These are phyloP conservation scores for Chlamydomonas sp. DNA, from an alignment of 139 green algal genomes.

Conservation along the genomic window DNA sequence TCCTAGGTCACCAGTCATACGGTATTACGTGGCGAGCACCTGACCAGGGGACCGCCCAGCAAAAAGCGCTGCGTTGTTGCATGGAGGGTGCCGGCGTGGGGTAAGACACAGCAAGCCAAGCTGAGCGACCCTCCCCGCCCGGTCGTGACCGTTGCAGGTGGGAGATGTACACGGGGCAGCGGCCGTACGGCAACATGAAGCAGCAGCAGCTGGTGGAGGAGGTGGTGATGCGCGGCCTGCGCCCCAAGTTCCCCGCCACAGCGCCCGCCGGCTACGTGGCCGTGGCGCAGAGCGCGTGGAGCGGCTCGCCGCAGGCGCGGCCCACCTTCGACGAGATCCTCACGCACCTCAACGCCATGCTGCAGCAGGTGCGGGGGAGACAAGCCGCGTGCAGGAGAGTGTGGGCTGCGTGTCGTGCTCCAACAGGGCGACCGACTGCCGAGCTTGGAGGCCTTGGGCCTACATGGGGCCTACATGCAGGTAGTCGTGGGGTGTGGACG, in stretches of 20 bases:
- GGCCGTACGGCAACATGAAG: slow-evolving; percentile 65
- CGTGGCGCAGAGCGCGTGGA: slow-evolving; percentile 61
- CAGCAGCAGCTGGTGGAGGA: slow-evolving; percentile 66
- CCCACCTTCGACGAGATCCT: slow-evolving; percentile 64
- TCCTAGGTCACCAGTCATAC: too few species aligned
- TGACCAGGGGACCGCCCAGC: too few species aligned
- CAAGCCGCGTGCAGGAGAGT: neutral
- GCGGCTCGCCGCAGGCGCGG: slow-evolving; percentile 38
- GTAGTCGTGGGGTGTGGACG: too few species aligned
- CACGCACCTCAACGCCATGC: slow-evolving; percentile 47
- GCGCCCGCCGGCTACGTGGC: slow-evolving; percentile 53
- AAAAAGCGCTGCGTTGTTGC: too few species aligned
- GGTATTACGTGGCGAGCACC: too few species aligned
- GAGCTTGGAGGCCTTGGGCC: too few species aligned
- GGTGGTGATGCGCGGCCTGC: slow-evolving; percentile 69
- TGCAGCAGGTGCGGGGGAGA: slow-evolving; percentile 21
- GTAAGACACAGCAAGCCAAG: too few species aligned
- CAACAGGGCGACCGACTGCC: too few species aligned
- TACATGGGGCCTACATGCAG: too few species aligned
- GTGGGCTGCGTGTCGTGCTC: neutral
- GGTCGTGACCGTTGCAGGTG: neutral
- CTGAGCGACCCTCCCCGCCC: too few species aligned
- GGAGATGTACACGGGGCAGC: slow-evolving; percentile 60
- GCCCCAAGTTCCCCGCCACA: slow-evolving; percentile 57
- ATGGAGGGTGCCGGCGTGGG: too few species aligned